A percentile compares a stretch with the other conserved stretches of the same genome.
Evolutionary conservation across 179 eudicot genomes (phyloP).

Genomic region (Drosera spatulata): DNA sequence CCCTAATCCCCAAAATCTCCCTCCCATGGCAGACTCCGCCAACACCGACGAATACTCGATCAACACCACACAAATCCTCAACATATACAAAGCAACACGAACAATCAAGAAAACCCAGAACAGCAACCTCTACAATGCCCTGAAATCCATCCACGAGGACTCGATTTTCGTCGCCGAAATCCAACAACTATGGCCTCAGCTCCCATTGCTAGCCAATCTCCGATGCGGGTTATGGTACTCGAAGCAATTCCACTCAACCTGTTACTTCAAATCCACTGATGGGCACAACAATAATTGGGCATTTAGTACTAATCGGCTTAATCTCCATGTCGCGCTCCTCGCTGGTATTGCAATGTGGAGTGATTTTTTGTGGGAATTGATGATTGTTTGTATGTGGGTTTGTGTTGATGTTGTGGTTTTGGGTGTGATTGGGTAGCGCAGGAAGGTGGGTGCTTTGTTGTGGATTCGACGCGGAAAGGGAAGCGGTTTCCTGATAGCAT

Average conservation of each 20-base stretch:
- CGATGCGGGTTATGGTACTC: conserved; percentile 92
- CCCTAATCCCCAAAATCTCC: not conserved
- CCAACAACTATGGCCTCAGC: conserved; percentile 73
- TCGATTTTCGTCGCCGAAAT: conserved; percentile 83
- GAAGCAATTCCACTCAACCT: conserved; percentile 33
- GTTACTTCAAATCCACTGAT: conserved; percentile 96
- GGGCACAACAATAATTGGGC: conserved; percentile 83
- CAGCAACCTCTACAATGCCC: conserved; percentile 59
- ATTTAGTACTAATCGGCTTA: conserved; percentile 86
- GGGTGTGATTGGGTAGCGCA: conserved; percentile 44
- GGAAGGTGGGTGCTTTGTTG: conserved; percentile 85
- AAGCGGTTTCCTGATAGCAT: conserved; percentile 99
- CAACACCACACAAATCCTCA: conserved; percentile 6
- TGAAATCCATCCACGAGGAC: conserved; percentile 78
- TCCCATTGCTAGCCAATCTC: conserved; percentile 76
- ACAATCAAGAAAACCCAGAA: conserved; percentile 45
- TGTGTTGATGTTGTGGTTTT: not conserved
- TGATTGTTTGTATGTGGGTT: not conserved
- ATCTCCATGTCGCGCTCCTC: conserved; percentile 80
- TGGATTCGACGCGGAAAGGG: conserved; percentile 97
- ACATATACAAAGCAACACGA: conserved; percentile 80
- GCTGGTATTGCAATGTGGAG: conserved; percentile 31
- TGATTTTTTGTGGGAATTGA: not conserved
- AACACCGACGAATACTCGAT: not conserved
- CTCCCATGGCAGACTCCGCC: not conserved